These are phyloP conservation scores for Termitomyces sp. DNA, from an alignment of 768 basidiomycete species.

Conservation along the genomic window DNA sequence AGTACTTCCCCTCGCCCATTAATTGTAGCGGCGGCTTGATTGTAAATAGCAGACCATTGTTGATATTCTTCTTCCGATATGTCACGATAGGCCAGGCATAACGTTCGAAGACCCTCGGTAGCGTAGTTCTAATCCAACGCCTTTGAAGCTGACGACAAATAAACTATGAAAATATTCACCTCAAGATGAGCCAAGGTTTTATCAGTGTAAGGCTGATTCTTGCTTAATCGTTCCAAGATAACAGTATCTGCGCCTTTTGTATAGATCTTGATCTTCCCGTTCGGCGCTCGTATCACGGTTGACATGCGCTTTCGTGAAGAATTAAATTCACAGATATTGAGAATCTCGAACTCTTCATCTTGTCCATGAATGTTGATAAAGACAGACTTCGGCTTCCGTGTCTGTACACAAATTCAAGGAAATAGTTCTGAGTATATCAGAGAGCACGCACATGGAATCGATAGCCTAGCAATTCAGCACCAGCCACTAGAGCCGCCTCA, in stretches of 20 bases:
- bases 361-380: constrained; percentile 78
- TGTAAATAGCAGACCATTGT: constrained; percentile 84
- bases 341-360: constrained; percentile 76
- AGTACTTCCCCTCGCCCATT: constrained; percentile 93
- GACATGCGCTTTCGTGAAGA: constrained; percentile 98
- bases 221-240: constrained; percentile 87
- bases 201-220: constrained; percentile 80
- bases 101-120: constrained; percentile 91
- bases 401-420: constrained; percentile 39
- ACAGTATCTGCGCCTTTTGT: constrained; percentile 98
- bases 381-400: constrained; percentile 92
- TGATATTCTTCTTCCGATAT: constrained; percentile 87
- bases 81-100: constrained; percentile 95
- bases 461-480: constrained; percentile 88
- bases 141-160: constrained; percentile 4
- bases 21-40: constrained; percentile 92
- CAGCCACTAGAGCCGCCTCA: constrained; percentile 92
- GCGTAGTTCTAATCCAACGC: constrained; percentile 71
- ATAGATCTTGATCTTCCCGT: constrained; percentile 91
- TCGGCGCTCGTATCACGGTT: constrained; percentile 79
- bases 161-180: constrained; percentile 37
- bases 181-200: constrained; percentile 87
- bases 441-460: constrained; percentile 77
- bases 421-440: background rate
- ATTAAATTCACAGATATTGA: constrained; percentile 99